These are phyloP conservation scores for Athelia sp. DNA, from an alignment of 1,284 basidiomycete genomes.

Conservation along the genomic window DNA sequence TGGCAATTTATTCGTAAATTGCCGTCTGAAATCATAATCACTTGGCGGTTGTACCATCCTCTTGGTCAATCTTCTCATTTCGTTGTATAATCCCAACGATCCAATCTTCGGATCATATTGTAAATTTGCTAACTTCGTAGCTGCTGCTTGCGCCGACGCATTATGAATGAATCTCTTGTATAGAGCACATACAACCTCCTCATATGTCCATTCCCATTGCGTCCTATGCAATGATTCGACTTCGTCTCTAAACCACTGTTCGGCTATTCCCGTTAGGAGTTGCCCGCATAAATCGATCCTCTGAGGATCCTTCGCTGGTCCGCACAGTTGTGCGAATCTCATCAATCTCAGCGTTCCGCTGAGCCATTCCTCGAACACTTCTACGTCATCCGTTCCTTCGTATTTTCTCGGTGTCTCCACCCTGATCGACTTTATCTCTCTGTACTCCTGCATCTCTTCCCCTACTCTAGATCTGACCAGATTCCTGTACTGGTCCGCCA, in stretches of 20 bases:
- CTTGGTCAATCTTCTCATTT: conserved; percentile 3
- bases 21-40: conserved; percentile 5
- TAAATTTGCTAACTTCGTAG: conserved; percentile 6
- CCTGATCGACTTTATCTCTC: not conserved
- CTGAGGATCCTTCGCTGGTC: not conserved
- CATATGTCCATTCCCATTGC: conserved; percentile 9
- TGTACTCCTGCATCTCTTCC: no score
- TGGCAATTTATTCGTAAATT: conserved; percentile 2
- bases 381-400: not conserved
- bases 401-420: not conserved
- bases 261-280: conserved; percentile 5
- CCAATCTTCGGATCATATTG: conserved; percentile 4
- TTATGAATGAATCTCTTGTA: conserved; percentile 3
- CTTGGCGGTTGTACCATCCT: conserved; percentile 8
- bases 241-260: conserved; percentile 9
- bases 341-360: not conserved
- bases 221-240: conserved; percentile 6
- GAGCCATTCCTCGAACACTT: not conserved
- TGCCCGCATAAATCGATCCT: not conserved
- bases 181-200: conserved; percentile 2
- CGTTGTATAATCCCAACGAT: conserved; percentile 10
- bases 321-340: not conserved
- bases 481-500: no score
- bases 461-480: no score
- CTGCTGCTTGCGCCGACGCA: conserved; percentile 11